phyloP scores from a whole-genome alignment of 2,329 filamentous ascomycete species.

The Curvularia sp. region DNA sequence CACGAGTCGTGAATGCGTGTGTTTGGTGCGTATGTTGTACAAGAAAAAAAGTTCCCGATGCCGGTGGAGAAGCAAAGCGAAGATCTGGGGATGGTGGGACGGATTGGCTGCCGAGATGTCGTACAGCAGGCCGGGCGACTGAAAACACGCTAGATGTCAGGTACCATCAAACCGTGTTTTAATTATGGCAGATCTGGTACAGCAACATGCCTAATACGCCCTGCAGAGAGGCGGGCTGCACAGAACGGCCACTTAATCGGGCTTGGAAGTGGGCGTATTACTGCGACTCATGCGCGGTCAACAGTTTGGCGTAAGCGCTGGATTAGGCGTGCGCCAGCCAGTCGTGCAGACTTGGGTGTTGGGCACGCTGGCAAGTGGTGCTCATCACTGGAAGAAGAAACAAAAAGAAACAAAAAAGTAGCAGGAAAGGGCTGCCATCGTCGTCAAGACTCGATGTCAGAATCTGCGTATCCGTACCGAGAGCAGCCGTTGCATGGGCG shows the following conservation, averaged over 20 bases:
- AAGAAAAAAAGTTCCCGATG: background rate
- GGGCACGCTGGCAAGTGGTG: background rate
- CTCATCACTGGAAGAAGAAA: background rate
- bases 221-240: background rate
- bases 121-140: background rate
- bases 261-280: background rate
- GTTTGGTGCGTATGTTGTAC: background rate
- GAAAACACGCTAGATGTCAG: conserved; percentile 3
- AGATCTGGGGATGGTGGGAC: conserved; percentile 11
- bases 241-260: background rate
- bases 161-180: background rate
- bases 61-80: conserved; percentile 2
- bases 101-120: background rate
- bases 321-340: conserved; percentile 2
- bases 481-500: background rate
- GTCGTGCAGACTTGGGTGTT: background rate
- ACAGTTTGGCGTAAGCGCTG: background rate
- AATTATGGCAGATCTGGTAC: background rate
- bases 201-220: background rate
- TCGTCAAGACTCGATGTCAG: background rate
- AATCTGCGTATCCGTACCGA: background rate
- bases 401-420: background rate
- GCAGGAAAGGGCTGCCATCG: background rate
- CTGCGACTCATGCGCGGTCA: background rate
- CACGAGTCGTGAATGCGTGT: background rate